Conservation (phyloP, 805 yeast genomes). For the Pichia nanzhaoensis region DNA sequence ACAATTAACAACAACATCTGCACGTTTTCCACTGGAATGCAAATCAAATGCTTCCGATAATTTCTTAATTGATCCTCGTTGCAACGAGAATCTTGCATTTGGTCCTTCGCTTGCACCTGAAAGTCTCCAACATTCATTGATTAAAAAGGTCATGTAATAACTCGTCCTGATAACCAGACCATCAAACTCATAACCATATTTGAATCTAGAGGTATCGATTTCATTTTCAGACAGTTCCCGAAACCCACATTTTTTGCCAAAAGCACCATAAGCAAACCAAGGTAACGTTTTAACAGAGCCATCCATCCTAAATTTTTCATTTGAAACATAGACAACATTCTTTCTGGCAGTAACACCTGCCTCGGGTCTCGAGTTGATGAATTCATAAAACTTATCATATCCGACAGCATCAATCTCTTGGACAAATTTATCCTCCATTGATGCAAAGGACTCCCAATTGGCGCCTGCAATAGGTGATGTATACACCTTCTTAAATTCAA, state of each 20-base stretch:
- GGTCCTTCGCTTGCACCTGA: constrained; percentile 12
- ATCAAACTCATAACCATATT: constrained; percentile 41
- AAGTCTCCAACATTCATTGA: constrained; percentile 27
- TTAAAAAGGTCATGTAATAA: constrained; percentile 25
- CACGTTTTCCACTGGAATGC: constrained; percentile 33
- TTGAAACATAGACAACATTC: constrained; percentile 17
- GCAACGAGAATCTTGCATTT: constrained; percentile 41
- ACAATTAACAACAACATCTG: constrained; percentile 51
- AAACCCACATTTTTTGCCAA: constrained; percentile 29
- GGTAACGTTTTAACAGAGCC: constrained; percentile 25
- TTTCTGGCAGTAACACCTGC: constrained; percentile 39
- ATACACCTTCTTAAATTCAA: constrained; percentile 38
- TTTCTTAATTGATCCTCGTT: constrained; percentile 34
- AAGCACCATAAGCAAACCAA: constrained; percentile 37
- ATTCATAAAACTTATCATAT: constrained; percentile 39
- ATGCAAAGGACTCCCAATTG: constrained; percentile 60
- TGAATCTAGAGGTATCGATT: constrained; percentile 28
- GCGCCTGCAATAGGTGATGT: constrained; percentile 72
- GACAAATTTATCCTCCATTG: constrained; percentile 29
- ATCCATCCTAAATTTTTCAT: constrained; percentile 15
- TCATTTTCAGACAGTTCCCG: constrained; percentile 30
- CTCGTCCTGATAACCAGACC: constrained; percentile 27
- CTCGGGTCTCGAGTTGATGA: constrained; percentile 41
- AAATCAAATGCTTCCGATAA: constrained; percentile 44
- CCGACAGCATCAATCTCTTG: constrained; percentile 41